phyloP scores from a whole-genome alignment of 2,329 filamentous ascomycete species.

The Fusarium irregulare region DNA sequence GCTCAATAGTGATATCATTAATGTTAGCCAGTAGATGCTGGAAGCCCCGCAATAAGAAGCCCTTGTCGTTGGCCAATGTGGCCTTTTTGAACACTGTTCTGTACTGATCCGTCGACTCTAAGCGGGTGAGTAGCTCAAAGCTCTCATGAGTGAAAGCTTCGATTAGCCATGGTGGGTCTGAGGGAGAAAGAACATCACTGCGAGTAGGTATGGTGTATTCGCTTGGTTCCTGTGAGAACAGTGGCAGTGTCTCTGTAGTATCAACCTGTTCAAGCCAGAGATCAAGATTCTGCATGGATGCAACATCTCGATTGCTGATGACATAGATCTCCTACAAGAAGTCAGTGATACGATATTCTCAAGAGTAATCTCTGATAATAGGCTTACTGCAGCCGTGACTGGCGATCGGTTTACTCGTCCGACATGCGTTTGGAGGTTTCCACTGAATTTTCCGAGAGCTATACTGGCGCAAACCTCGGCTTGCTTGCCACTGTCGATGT shows the following conservation, averaged over 20 bases:
- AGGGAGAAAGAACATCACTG: neutral
- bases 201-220: neutral
- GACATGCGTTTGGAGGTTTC: neutral
- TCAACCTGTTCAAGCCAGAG: slow-evolving; percentile 5
- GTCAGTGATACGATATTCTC: accelerated
- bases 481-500: neutral
- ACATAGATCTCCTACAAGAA: neutral
- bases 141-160: neutral
- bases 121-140: neutral
- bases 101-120: neutral
- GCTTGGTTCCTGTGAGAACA: neutral
- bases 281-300: neutral
- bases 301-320: slow-evolving; percentile 7
- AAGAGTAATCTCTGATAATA: no score
- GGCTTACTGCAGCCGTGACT: neutral
- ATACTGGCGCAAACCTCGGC: neutral
- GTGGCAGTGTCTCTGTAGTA: neutral
- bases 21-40: neutral
- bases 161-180: slow-evolving; percentile 1
- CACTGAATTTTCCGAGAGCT: neutral
- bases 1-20: accelerated
- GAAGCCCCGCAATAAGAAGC: neutral
- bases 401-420: neutral
- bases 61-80: neutral
- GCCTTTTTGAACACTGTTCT: neutral